phyloP scores from a whole-genome alignment of 768 basidiomycete genomes.

The Boletus speciosus region DNA sequence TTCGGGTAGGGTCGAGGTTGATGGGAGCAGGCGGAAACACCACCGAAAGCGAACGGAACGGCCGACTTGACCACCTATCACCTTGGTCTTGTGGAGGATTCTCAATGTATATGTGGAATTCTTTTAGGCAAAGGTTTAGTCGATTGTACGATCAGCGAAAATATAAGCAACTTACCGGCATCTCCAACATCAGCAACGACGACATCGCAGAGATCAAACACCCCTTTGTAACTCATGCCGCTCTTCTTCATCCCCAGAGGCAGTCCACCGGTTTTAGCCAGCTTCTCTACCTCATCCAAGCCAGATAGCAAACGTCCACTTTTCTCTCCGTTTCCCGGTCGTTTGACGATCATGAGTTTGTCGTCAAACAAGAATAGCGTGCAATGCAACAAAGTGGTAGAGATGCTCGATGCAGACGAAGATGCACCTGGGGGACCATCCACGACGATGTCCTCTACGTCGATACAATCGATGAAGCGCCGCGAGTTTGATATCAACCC shows the following conservation, averaged over 20 bases:
- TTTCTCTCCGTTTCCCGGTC: constrained; percentile 74
- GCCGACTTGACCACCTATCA: constrained; percentile 84
- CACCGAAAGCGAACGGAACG: constrained; percentile 75
- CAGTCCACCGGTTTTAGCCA: constrained; percentile 60
- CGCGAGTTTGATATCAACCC: constrained; percentile 86
- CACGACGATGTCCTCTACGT: constrained; percentile 76
- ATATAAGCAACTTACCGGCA: constrained; percentile 52
- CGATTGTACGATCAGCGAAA: neutral
- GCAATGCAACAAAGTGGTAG: constrained; percentile 63
- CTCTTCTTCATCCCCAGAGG: constrained; percentile 70
- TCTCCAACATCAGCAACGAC: constrained; percentile 83
- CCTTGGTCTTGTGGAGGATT: constrained; percentile 76
- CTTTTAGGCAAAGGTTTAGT: constrained; percentile 38
- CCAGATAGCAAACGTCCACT: constrained; percentile 69
- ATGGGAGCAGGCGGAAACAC: constrained; percentile 70
- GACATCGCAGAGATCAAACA: constrained; percentile 81
- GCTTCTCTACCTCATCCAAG: constrained; percentile 72
- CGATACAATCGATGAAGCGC: constrained; percentile 86
- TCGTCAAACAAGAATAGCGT: constrained; percentile 94
- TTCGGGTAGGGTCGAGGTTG: constrained; percentile 62
- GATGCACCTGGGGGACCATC: constrained; percentile 44
- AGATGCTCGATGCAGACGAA: constrained; percentile 39
- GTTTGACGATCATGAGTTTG: constrained; percentile 86
- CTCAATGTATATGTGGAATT: constrained; percentile 83
- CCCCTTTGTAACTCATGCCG: constrained; percentile 79